Base-by-base conservation (phyloP, 1,284 basidiomycete genomes). In the Heterobasidion annosum region DNA sequence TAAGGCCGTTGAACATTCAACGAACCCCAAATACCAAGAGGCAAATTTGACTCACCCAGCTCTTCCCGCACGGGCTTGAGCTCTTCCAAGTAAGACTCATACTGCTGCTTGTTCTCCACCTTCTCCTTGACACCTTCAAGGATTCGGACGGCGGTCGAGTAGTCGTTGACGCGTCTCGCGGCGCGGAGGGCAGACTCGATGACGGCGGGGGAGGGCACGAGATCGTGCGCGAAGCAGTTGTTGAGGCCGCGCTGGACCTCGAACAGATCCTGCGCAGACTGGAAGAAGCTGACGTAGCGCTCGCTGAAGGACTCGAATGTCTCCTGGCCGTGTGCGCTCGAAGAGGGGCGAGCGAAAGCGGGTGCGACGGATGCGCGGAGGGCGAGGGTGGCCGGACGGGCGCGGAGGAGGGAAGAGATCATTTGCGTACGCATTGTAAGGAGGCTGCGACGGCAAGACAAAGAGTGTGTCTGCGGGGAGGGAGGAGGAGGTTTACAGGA, bases 141-240 rank as follows among this genome's bases (percentile, higher is more conserved):
- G 66, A 98, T 83, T 61, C 96, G 80, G 59, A 98, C 93, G 53
- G 96, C 96, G 48, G 96, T 98, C 49, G 94, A 88, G 71, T 91
- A 98, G 79, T 98, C 94, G 74, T 98, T 91, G 61, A 98, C 93
- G 65, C 94, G 85, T 63, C 96, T 81, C 42, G 92, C 83, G 53
- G 94, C 93, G 58, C 85, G 83, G 60, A 98, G 78, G 44, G 95
- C 95, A 58, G 90, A 88, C 75, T 95, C 93, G 59, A 98, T 78
- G 63, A 98, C 93, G 56, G 81, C 75, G 48, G 92, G 85, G 8
- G 93, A 85, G 8, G 96, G 96, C 32, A 99, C 97, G 59, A 99
- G 82, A 72, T 99, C 96, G 73, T 99, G 96, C 1, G 96, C 92
- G 69, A 99, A 99, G 75, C 93, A 97, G 82, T 99, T 99, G 82